Conservation (phyloP, 1,284 basidiomycete species). For the Tranzscheliella williamsii region DNA sequence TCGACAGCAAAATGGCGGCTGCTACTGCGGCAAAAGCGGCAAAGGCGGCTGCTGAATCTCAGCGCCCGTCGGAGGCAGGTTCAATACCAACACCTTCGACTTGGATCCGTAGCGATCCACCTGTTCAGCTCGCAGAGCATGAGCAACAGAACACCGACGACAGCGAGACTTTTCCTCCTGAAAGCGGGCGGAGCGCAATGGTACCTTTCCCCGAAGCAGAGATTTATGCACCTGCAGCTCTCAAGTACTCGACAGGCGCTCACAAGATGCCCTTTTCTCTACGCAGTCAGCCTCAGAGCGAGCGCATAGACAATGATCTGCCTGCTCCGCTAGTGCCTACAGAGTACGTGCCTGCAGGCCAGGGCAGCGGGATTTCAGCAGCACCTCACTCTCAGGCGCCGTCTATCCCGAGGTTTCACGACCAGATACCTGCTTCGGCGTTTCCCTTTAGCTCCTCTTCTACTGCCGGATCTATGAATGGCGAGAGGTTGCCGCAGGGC, state of each 20-base stretch:
- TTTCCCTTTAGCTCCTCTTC: conserved; percentile 8
- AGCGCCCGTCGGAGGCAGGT: not conserved
- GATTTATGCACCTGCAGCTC: conserved; percentile 35
- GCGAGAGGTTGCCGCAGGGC: not conserved
- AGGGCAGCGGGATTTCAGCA: not conserved
- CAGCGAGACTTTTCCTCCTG: not conserved
- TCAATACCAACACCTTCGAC: not conserved
- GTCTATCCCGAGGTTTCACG: conserved; percentile 3
- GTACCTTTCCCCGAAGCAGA: conserved; percentile 30
- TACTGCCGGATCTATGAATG: conserved; percentile 1
- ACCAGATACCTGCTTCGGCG: conserved; percentile 16
- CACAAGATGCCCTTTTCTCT: conserved; percentile 27
- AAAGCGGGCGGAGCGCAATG: not conserved
- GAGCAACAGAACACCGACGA: not conserved
- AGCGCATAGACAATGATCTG: not conserved
- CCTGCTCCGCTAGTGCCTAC: conserved; percentile 7
- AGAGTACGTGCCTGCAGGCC: conserved; percentile 9
- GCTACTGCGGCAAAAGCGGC: not conserved
- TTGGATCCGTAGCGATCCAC: not conserved
- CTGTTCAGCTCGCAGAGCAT: too few species aligned
- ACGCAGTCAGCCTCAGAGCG: not conserved
- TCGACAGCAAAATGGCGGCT: conserved; percentile 1
- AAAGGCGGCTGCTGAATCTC: not conserved
- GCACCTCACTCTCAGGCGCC: not conserved
- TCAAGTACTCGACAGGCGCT: conserved; percentile 38